A percentile compares a stretch with the other conserved stretches of the same genome.
phyloP scores from a whole-genome alignment of 2,329 filamentous ascomycete genomes.

The Colletotrichum neosansevieriae region DNA sequence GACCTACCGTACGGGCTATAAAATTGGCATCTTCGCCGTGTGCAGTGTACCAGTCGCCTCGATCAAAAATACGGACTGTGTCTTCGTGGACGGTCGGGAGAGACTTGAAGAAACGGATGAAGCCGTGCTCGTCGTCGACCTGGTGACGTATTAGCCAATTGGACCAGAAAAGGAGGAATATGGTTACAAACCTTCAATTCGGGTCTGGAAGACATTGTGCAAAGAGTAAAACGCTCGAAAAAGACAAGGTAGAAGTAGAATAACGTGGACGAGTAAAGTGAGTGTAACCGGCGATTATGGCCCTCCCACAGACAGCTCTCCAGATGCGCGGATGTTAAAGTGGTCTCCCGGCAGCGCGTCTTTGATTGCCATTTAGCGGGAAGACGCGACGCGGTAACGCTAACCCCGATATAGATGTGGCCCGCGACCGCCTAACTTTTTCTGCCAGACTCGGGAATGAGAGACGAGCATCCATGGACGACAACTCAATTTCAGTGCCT shows the following conservation, averaged over 20 bases:
- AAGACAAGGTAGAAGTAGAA: slow-evolving; percentile 5
- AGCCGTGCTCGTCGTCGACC: slow-evolving; percentile 97
- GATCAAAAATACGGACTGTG: slow-evolving; percentile 91
- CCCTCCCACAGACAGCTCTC: slow-evolving; percentile 7
- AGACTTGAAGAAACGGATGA: slow-evolving; percentile 96
- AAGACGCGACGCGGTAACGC: slow-evolving; percentile 39
- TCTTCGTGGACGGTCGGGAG: slow-evolving; percentile 78
- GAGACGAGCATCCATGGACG: too few relatives aligned
- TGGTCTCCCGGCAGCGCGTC: slow-evolving; percentile 36
- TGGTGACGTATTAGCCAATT: slow-evolving; percentile 48
- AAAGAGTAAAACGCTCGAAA: neutral
- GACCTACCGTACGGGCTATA: slow-evolving; percentile 78
- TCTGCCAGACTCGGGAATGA: neutral
- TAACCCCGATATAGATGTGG: neutral
- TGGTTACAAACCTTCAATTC: slow-evolving; percentile 71
- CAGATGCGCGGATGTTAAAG: slow-evolving; percentile 20
- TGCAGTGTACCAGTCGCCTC: slow-evolving; percentile 96
- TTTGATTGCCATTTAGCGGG: slow-evolving; percentile 23
- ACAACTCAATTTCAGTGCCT: too few relatives aligned
- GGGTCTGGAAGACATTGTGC: slow-evolving; percentile 76
- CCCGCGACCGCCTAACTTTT: slow-evolving; percentile 4
- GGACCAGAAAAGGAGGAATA: slow-evolving; percentile 23
- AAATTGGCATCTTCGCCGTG: slow-evolving; percentile 87
- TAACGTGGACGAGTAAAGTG: neutral
- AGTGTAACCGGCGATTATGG: slow-evolving; percentile 8